Percentiles rank a stretch among this genome's conserved stretches.
These are phyloP conservation scores for Houttuynia cordata DNA, from an alignment of 164 flowering plant species.

Conservation along the genomic window DNA sequence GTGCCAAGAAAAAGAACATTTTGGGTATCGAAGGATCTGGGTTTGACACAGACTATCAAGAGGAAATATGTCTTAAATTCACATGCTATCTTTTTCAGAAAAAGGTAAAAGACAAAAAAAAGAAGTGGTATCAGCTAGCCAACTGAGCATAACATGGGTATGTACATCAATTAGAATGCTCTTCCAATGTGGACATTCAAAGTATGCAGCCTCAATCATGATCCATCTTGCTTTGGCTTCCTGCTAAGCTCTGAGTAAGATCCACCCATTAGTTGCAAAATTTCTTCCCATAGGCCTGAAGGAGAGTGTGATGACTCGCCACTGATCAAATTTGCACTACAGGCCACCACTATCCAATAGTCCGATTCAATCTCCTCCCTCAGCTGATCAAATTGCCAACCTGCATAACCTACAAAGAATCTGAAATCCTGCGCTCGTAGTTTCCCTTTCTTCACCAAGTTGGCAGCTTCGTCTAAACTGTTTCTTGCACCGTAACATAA, in stretches of 20 bases:
- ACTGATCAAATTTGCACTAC: slow-evolving; percentile 56
- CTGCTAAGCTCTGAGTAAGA: slow-evolving; percentile 82
- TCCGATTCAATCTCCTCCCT: slow-evolving; percentile 74
- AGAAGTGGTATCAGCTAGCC: not conserved
- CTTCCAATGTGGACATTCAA: too few species aligned
- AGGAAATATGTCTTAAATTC: too few species aligned
- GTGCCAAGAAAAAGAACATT: too few species aligned
- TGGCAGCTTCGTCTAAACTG: slow-evolving; percentile 66
- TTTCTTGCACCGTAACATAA: slow-evolving; percentile 64
- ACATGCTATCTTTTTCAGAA: too few species aligned
- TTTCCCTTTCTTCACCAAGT: slow-evolving; percentile 55
- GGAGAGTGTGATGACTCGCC: slow-evolving; percentile 34
- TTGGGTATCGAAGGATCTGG: too few species aligned
- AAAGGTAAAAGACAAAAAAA: too few species aligned
- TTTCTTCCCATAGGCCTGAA: slow-evolving; percentile 71
- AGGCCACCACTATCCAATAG: slow-evolving; percentile 85
- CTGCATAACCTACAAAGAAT: slow-evolving; percentile 89
- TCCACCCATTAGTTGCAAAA: slow-evolving; percentile 95
- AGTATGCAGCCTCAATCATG: not conserved
- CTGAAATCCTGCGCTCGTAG: slow-evolving; percentile 68
- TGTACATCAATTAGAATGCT: not conserved
- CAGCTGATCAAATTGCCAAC: slow-evolving; percentile 86
- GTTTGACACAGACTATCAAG: too few species aligned
- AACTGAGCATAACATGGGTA: not conserved
- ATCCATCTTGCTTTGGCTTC: slow-evolving; percentile 71